Evolutionary conservation across 306 rosid genomes (phyloP).

Genomic region (Neltuma alba): DNA sequence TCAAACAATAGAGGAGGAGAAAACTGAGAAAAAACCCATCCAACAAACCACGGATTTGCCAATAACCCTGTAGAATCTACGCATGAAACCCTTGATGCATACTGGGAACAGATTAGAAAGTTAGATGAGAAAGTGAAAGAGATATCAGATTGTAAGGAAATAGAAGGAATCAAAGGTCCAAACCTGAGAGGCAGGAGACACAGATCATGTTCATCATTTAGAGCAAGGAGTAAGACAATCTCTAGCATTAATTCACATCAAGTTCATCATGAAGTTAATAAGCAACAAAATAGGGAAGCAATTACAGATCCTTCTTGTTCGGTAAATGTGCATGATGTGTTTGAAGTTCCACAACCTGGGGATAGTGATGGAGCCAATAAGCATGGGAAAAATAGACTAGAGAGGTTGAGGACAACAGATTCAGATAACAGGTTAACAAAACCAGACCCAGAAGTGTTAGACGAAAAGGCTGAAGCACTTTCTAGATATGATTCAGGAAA

Average conservation of each 20-base stretch:
- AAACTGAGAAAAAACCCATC: slow-evolving; percentile 34
- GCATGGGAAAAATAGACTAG: slow-evolving; percentile 38
- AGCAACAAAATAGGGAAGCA: slow-evolving; percentile 30
- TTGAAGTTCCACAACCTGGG: slow-evolving; percentile 68
- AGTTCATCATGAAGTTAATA: slow-evolving; percentile 29
- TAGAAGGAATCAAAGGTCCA: slow-evolving; percentile 37
- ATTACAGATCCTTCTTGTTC: slow-evolving; percentile 33
- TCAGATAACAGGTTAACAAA: slow-evolving; percentile 52
- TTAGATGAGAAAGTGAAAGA: slow-evolving; percentile 75
- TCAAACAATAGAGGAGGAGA: slow-evolving; percentile 34
- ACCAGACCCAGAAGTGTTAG: slow-evolving; percentile 46
- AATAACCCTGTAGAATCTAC: slow-evolving; percentile 31
- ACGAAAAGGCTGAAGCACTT: slow-evolving; percentile 38
- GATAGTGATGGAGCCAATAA: slow-evolving; percentile 38
- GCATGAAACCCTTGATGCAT: slow-evolving; percentile 47
- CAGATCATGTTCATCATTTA: slow-evolving; percentile 54
- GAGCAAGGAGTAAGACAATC: slow-evolving; percentile 22
- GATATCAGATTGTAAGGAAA: slow-evolving; percentile 61
- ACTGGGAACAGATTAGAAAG: slow-evolving; percentile 61
- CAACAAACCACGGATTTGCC: slow-evolving; percentile 44
- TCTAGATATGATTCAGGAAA: slow-evolving; percentile 42
- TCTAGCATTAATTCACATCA: slow-evolving; percentile 18
- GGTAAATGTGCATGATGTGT: slow-evolving; percentile 71
- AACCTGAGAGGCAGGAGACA: slow-evolving; percentile 41
- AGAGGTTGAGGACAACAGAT: slow-evolving; percentile 36